Conservation (phyloP, 1,284 basidiomycete species). For the Boletus mariae region DNA sequence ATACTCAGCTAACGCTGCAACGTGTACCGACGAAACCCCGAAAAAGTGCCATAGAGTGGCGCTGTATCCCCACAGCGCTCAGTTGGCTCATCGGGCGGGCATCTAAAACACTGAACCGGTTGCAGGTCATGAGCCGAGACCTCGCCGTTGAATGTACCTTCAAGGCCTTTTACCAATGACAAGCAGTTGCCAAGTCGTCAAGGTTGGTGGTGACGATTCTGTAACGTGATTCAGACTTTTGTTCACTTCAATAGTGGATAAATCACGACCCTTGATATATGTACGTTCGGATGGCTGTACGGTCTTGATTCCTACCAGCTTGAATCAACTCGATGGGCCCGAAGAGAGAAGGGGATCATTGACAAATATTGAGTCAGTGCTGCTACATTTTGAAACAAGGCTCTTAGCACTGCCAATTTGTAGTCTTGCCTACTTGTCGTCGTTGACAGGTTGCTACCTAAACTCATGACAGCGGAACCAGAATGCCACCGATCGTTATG, state of each 20-base stretch:
- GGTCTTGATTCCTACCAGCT: not conserved
- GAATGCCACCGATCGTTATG: conserved; percentile 8
- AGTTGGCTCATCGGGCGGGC: conserved; percentile 3
- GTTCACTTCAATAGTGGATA: not conserved
- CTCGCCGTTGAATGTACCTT: not conserved
- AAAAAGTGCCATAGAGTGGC: conserved; percentile 5
- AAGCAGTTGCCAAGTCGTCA: conserved; percentile 8
- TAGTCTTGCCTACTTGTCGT: not conserved
- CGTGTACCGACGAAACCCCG: conserved; percentile 5
- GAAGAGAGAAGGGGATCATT: not conserved
- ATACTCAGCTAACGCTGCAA: not conserved
- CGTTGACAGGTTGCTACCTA: conserved; percentile 2
- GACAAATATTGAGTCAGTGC: not conserved
- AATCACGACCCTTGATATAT: not conserved
- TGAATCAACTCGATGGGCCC: not conserved
- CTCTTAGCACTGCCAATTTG: not conserved
- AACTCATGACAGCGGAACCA: not conserved
- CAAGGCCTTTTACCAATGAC: not conserved
- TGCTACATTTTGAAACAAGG: conserved; percentile 3
- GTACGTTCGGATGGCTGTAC: not conserved
- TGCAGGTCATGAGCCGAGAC: not conserved
- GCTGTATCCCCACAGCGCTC: not conserved
- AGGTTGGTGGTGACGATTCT: not conserved
- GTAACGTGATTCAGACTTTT: not conserved
- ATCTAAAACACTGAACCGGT: conserved; percentile 6